Evolutionary conservation across 2,329 filamentous ascomycete species (phyloP).

Genomic region (Exophiala oligosperma): DNA sequence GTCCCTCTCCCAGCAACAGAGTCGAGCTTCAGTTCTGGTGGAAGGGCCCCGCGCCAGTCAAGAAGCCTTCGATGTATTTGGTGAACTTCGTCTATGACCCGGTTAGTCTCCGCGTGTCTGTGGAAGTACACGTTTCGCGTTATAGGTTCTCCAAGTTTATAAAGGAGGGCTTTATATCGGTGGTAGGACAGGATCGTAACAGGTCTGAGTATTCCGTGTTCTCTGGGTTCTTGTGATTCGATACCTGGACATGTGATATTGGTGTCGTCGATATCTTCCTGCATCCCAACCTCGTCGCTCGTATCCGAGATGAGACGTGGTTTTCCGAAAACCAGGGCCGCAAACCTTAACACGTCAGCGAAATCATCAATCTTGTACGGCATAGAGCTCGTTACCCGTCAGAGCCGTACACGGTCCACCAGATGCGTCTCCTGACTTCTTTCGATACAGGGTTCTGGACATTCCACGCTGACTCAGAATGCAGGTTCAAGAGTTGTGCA

Average conservation of each 20-base stretch:
- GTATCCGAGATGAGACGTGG: background rate
- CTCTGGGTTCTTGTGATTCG: constrained; percentile 7
- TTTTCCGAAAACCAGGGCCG: background rate
- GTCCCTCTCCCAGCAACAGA: background rate
- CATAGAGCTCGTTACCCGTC: background rate
- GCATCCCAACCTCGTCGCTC: background rate
- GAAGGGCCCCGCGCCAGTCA: constrained; percentile 7
- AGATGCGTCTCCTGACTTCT: background rate
- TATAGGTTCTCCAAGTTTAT: constrained; percentile 19
- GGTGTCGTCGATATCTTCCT: constrained; percentile 18
- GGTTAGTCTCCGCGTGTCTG: constrained; percentile 6
- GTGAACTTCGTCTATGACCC: constrained; percentile 1
- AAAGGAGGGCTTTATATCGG: constrained; percentile 23
- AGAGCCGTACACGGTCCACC: background rate
- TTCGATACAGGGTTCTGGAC: background rate
- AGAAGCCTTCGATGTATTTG: constrained; percentile 4
- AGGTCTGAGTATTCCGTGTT: background rate
- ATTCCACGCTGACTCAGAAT: background rate
- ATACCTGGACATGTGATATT: constrained; percentile 15
- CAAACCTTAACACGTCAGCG: background rate
- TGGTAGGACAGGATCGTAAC: constrained; percentile 24
- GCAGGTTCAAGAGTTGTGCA: background rate
- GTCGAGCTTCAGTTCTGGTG: constrained; percentile 10
- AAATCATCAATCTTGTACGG: background rate
- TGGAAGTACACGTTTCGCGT: constrained; percentile 18